phyloP scores from a whole-genome alignment of 257 asterid genomes.

The Lycium ferocissimum region DNA sequence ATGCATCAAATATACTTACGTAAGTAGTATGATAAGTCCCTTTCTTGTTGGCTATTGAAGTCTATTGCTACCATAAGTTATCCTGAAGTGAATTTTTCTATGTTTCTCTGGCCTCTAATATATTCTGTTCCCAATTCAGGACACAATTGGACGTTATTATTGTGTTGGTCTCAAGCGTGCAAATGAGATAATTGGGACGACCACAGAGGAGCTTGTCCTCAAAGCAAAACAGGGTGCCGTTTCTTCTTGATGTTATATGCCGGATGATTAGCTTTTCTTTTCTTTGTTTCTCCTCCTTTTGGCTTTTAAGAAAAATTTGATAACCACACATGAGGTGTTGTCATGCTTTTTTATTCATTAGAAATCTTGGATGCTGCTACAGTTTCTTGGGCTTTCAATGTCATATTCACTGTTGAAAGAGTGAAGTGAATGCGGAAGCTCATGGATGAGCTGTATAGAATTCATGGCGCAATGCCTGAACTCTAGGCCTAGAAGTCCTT shows the following conservation, averaged over 20 bases:
- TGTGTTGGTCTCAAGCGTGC: constrained; percentile 94
- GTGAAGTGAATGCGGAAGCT: constrained; percentile 23
- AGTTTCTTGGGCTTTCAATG: background rate
- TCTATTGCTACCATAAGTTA: background rate
- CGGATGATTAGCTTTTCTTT: background rate
- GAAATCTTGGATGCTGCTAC: constrained; percentile 14
- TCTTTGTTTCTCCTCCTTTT: background rate
- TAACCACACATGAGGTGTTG: constrained; percentile 1
- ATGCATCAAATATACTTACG: background rate
- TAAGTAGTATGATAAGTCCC: constrained; percentile 14
- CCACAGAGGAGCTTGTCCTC: constrained; percentile 92
- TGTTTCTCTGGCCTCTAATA: constrained; percentile 12
- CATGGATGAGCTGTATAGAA: background rate
- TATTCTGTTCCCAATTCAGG: constrained; percentile 47
- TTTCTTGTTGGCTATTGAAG: constrained; percentile 12
- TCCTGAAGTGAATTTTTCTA: background rate
- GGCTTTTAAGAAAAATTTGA: background rate
- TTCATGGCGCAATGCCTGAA: background rate
- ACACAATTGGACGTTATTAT: constrained; percentile 78
- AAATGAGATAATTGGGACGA: constrained; percentile 91
- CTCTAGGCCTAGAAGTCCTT: constrained; percentile 1
- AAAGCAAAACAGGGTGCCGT: constrained; percentile 74
- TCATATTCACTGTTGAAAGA: constrained; percentile 10
- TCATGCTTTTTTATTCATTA: constrained; percentile 16
- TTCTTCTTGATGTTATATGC: constrained; percentile 43